Conservation (phyloP, 495 filamentous ascomycete genomes). For the Tuber microsphaerosporum region DNA sequence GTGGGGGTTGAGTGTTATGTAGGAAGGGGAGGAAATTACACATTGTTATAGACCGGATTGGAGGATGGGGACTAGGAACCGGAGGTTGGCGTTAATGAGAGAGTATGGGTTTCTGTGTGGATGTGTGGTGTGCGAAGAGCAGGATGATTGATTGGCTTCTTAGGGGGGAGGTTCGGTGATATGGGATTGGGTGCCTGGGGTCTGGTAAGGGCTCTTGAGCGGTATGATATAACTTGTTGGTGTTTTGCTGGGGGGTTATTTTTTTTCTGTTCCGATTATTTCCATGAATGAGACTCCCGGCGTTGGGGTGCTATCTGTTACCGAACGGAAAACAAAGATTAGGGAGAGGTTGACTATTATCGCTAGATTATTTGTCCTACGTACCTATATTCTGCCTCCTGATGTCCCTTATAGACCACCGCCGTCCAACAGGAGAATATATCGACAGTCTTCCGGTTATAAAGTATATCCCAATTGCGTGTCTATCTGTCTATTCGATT, state of each 20-base stretch:
- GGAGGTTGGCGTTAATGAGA: constrained; percentile 28
- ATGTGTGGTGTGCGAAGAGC: constrained; percentile 26
- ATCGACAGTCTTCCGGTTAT: no score
- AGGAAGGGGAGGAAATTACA: constrained; percentile 38
- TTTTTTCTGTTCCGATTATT: not conserved
- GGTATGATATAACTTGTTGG: not conserved
- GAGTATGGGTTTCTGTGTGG: constrained; percentile 37
- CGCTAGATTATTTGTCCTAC: not conserved
- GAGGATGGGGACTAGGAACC: constrained; percentile 39
- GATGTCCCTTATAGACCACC: not conserved
- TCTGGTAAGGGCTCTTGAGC: not conserved
- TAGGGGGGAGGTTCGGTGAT: not conserved
- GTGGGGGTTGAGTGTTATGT: not conserved
- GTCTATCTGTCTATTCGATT: not conserved
- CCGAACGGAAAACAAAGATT: no score
- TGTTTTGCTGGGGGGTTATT: not conserved
- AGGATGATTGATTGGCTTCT: constrained; percentile 10
- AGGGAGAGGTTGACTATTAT: not conserved
- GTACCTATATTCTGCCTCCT: not conserved
- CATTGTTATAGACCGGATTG: constrained; percentile 40
- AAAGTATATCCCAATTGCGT: not conserved
- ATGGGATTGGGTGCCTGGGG: not conserved
- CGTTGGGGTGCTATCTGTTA: no score
- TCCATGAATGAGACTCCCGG: not conserved
- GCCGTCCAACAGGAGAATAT: not conserved